Conservation (phyloP, 2,329 filamentous ascomycete genomes). For the Xylariaceae sp. region DNA sequence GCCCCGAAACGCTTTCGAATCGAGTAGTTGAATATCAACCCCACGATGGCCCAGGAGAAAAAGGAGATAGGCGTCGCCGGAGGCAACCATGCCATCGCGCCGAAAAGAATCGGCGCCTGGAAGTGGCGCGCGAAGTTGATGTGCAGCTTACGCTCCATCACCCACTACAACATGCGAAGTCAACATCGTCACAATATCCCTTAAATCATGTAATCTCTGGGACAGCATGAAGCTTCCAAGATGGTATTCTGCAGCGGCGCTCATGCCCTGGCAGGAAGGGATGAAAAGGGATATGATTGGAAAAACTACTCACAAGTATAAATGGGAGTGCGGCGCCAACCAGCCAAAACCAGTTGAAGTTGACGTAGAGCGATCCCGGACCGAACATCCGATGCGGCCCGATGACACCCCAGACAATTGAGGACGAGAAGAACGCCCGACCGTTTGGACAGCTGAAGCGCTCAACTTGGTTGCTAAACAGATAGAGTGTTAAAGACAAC, state of each 20-base stretch:
- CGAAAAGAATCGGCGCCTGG: conserved; percentile 53
- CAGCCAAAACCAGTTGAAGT: conserved; percentile 51
- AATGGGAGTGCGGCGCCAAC: conserved; percentile 46
- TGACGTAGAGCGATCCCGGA: conserved; percentile 44
- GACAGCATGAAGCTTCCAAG: neutral
- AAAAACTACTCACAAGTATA: conserved; percentile 29
- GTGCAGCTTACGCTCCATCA: conserved; percentile 39
- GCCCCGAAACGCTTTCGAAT: conserved; percentile 49
- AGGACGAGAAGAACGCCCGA: conserved; percentile 45
- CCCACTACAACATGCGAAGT: conserved; percentile 29
- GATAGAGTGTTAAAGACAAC: neutral
- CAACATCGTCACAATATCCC: neutral
- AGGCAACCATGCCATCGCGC: conserved; percentile 48
- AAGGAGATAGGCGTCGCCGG: conserved; percentile 58
- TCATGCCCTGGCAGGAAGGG: neutral
- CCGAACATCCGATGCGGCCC: conserved; percentile 53
- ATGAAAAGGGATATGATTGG: too few species aligned
- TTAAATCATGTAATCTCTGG: neutral
- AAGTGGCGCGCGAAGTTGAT: conserved; percentile 44
- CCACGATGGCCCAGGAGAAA: conserved; percentile 52
- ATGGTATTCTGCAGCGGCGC: neutral
- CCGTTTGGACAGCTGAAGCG: conserved; percentile 42
- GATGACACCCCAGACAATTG: conserved; percentile 53
- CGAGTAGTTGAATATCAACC: conserved; percentile 53
- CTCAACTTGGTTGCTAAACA: conserved; percentile 33